Evolutionary conservation across 2,329 filamentous ascomycete genomes (phyloP).

Genomic region (Arthrinium phaeospermum): DNA sequence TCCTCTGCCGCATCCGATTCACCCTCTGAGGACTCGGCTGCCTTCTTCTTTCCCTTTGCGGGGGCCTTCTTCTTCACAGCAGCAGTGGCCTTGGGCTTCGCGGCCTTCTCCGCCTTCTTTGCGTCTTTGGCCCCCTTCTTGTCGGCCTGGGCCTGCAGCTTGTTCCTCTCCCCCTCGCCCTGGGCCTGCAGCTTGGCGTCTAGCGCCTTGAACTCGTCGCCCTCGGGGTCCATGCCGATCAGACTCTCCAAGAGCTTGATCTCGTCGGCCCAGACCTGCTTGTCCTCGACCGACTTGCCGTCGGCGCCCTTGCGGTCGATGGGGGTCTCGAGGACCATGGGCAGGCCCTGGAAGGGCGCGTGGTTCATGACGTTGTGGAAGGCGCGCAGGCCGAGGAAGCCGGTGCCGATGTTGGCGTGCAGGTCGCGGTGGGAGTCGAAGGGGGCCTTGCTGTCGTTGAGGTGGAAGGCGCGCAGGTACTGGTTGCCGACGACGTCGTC

Average conservation of each 20-base stretch:
- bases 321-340: slow-evolving; percentile 96
- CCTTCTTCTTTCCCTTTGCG: slow-evolving; percentile 38
- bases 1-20: slow-evolving; percentile 36
- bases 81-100: slow-evolving; percentile 25
- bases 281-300: slow-evolving; percentile 76
- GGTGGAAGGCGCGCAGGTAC: slow-evolving; percentile 84
- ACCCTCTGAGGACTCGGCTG: slow-evolving; percentile 30
- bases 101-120: slow-evolving; percentile 41
- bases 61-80: slow-evolving; percentile 5
- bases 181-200: slow-evolving; percentile 69
- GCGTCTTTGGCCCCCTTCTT: slow-evolving; percentile 70
- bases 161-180: slow-evolving; percentile 74
- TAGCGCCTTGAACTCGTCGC: slow-evolving; percentile 71
- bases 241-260: slow-evolving; percentile 93
- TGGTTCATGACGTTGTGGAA: slow-evolving; percentile 94
- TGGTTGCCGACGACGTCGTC: slow-evolving; percentile 76
- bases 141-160: slow-evolving; percentile 79
- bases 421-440: slow-evolving; percentile 82
- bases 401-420: slow-evolving; percentile 95
- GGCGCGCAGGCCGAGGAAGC: slow-evolving; percentile 86
- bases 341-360: slow-evolving; percentile 73
- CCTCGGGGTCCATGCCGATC: slow-evolving; percentile 80
- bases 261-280: slow-evolving; percentile 85
- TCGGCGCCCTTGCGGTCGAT: slow-evolving; percentile 73
- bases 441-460: slow-evolving; percentile 96